phyloP scores from a whole-genome alignment of 2,329 filamentous ascomycete species.

The Sarocladiaceae sp. region DNA sequence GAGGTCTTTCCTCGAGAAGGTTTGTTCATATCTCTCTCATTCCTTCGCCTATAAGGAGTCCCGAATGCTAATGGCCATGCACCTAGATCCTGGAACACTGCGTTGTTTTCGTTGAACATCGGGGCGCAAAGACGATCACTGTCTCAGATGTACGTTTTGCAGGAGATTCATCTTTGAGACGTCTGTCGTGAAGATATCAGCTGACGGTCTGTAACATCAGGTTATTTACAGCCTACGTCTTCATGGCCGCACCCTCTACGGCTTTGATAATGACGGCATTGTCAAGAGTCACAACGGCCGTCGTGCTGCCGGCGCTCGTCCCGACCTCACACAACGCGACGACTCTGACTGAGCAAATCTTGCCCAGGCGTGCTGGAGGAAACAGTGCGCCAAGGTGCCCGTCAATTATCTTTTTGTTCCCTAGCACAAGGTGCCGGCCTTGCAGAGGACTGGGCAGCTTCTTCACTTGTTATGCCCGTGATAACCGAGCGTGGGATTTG shows the following conservation, averaged over 20 bases:
- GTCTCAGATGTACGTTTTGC: conserved; percentile 53
- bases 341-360: conserved; percentile 1
- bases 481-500: too few relatives aligned
- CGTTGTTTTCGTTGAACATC: conserved; percentile 45
- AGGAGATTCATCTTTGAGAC: too few relatives aligned
- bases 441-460: too few relatives aligned
- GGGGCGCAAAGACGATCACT: conserved; percentile 55
- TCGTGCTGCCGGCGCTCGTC: neutral
- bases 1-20: conserved; percentile 39
- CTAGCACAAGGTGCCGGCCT: too few relatives aligned
- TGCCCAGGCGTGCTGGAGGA: too few relatives aligned
- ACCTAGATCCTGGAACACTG: conserved; percentile 46
- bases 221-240: conserved; percentile 45
- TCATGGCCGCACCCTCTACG: conserved; percentile 49
- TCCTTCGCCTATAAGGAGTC: too few relatives aligned
- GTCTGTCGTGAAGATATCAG: too few relatives aligned
- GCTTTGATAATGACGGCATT: conserved; percentile 37
- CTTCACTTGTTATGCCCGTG: too few relatives aligned
- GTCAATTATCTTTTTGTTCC: too few relatives aligned
- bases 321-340: neutral
- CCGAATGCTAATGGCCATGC: neutral
- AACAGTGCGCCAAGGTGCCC: too few relatives aligned
- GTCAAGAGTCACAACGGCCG: neutral
- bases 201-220: too few relatives aligned
- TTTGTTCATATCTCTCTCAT: conserved; percentile 23